Evolutionary conservation across 768 basidiomycete genomes (phyloP).

Genomic region (Boletus sensibilis): DNA sequence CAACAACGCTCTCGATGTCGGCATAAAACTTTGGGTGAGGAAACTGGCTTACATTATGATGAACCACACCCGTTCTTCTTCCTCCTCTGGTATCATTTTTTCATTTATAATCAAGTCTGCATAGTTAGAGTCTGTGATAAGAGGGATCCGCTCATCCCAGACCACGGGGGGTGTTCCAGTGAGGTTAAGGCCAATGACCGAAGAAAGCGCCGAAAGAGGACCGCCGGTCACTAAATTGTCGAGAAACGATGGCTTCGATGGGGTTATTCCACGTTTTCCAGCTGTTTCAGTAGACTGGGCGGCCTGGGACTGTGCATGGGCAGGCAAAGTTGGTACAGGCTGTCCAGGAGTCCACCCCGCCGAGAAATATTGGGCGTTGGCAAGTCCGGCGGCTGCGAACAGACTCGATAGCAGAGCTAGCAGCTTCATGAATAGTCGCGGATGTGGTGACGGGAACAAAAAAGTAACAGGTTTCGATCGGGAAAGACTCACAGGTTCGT

Average conservation of each 20-base stretch:
- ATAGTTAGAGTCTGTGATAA: constrained; percentile 84
- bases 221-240: constrained; percentile 46
- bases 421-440: constrained; percentile 47
- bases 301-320: constrained; percentile 15
- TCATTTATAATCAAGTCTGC: constrained; percentile 71
- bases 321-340: constrained; percentile 36
- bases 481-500: too few relatives aligned
- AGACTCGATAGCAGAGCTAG: constrained; percentile 37
- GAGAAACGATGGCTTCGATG: constrained; percentile 25
- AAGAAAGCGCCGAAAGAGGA: constrained; percentile 55
- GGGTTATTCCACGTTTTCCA: constrained; percentile 18
- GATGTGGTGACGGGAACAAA: background rate
- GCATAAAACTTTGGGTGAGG: background rate
- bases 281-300: constrained; percentile 27
- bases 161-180: constrained; percentile 44
- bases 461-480: background rate
- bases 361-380: constrained; percentile 72
- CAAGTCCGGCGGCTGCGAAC: constrained; percentile 18
- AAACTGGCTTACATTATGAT: constrained; percentile 61
- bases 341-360: constrained; percentile 82
- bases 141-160: constrained; percentile 74
- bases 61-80: constrained; percentile 71
- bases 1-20: background rate
- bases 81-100: constrained; percentile 59
- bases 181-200: constrained; percentile 67